Evolutionary conservation across 2,329 filamentous ascomycete genomes (phyloP), one percentile per base, ranked within the genome.

Genomic region (Aspergillus sp.): DNA sequence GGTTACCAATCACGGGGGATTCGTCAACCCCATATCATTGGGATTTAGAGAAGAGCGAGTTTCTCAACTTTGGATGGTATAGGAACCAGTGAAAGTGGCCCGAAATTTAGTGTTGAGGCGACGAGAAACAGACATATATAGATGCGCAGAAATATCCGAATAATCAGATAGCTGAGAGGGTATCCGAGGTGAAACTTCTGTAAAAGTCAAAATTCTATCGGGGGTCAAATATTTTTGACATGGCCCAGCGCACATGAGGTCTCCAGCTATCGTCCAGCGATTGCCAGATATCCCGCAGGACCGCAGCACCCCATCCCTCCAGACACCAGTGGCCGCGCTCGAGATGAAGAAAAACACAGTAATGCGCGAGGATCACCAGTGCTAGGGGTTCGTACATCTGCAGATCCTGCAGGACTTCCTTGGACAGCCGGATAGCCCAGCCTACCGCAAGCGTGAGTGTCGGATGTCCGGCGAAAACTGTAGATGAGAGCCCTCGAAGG

Each of bases 281-380:
- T 11, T 52, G 44, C 10, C 44, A 23, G 16, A 63, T 59, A 23
- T 63, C 59, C 9, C 47, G 23, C 5, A 62, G 25, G 5, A 62
- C 59, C 4, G 49, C 21, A 3, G 32, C 19, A 2, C 62, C 58
- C 62, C 62, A 63, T 4, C 32, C n/a, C 7, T 52, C 52, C 6
- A 64, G 40, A 43, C 54, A 63, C 50, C 55, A 58, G 34, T 62
- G 61, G 2, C 55, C 53, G 20, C 55, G 53, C 4, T 53, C 53
- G 23, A 55, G 9, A 11, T 62, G 54, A 4, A 64, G 31, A 25
- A 60, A 57, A 0, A 56, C 61, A 20, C 59, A 63, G 38, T 60
- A 64, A 45, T 64, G 59, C 3, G 61, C 62, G 23, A 59, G 47
- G 1, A 63, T n/a, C 6, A 63, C 61, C 32, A 64, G 43, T 2